Percentiles rank a stretch among this genome's conserved stretches.
phyloP scores from a whole-genome alignment of 2,329 filamentous ascomycete species.

The Clarireedia monteithiana region DNA sequence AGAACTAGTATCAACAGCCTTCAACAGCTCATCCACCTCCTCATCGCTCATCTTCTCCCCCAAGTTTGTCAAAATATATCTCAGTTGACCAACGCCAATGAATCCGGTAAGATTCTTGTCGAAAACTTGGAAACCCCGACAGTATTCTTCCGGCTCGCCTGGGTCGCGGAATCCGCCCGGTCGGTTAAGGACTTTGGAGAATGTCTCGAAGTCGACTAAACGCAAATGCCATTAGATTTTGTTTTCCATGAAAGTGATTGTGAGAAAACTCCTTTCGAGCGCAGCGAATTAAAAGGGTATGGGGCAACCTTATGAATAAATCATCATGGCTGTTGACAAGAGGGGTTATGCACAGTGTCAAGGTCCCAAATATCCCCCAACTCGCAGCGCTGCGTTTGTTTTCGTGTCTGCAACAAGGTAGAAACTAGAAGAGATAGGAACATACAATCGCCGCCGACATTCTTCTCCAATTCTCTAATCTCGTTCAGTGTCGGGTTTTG shows the following conservation, averaged over 20 bases:
- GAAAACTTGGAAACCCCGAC: conserved; percentile 97
- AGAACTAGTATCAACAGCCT: conserved; percentile 92
- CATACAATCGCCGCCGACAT: conserved; percentile 84
- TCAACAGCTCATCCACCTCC: conserved; percentile 96
- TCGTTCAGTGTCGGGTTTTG: conserved; percentile 95
- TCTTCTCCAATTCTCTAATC: conserved; percentile 87
- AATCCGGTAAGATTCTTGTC: conserved; percentile 98
- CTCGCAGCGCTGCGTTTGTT: too few species aligned
- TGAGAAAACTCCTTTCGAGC: background rate
- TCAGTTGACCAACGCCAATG: conserved; percentile 94
- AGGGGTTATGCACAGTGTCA: background rate
- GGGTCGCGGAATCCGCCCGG: conserved; percentile 97
- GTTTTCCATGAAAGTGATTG: background rate
- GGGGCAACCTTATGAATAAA: background rate
- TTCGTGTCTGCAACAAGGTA: background rate
- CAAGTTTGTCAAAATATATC: conserved; percentile 95
- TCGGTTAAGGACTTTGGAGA: conserved; percentile 93
- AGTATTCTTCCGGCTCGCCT: conserved; percentile 96
- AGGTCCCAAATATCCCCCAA: background rate
- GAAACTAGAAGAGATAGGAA: conserved; percentile 23
- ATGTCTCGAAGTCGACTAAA: conserved; percentile 93
- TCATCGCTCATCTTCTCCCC: conserved; percentile 99
- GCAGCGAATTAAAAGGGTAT: background rate
- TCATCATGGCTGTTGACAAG: too few species aligned
- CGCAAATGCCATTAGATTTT: background rate